Percentiles rank a stretch among this genome's conserved stretches.
Evolutionary conservation across 306 rosid genomes (phyloP).

Genomic region (Cucurbita pepo): DNA sequence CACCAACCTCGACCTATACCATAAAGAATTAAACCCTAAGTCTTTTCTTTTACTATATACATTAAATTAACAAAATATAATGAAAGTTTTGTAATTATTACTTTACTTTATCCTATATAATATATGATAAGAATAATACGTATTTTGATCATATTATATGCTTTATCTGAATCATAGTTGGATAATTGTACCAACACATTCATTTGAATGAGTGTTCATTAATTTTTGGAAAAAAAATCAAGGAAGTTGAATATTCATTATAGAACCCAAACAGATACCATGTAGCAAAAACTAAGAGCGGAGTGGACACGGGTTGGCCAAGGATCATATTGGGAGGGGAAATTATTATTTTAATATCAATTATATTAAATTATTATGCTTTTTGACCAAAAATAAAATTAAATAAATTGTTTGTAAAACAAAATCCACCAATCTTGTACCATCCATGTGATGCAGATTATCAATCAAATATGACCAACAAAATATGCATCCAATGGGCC

Average conservation of each 20-base stretch:
- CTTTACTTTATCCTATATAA: neutral
- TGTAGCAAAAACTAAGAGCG: neutral
- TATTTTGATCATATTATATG: too few relatives aligned
- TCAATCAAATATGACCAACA: neutral
- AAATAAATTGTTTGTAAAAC: neutral
- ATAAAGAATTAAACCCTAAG: neutral
- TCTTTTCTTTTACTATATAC: neutral
- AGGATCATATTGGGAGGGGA: neutral
- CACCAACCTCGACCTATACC: neutral
- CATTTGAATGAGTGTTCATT: neutral
- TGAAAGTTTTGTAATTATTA: neutral
- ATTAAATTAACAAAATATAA: neutral
- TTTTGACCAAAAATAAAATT: neutral
- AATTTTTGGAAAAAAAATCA: neutral
- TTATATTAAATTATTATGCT: neutral
- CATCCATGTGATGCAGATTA: neutral
- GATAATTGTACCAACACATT: neutral
- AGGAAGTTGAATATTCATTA: neutral
- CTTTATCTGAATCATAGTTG: neutral
- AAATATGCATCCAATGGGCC: constrained; percentile 4
- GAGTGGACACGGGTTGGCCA: neutral
- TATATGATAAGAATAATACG: too few relatives aligned
- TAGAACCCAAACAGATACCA: neutral
- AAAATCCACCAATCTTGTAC: neutral
- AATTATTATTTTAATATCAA: neutral